These are phyloP conservation scores for Ceratobasidium sp. DNA, from an alignment of 1,284 basidiomycete genomes.

Conservation along the genomic window DNA sequence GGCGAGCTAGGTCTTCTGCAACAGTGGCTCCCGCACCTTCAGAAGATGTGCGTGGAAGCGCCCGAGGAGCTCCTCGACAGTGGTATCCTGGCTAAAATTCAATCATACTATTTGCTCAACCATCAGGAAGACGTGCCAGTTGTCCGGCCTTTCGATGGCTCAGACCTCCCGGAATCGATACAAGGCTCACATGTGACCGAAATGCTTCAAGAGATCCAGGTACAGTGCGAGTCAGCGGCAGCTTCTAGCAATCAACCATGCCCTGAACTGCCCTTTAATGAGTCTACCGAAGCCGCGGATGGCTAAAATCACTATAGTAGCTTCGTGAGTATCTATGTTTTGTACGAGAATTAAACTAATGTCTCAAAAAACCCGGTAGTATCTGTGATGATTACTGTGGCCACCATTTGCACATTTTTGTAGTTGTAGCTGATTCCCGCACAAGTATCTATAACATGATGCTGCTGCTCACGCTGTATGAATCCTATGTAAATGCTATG, in stretches of 20 bases:
- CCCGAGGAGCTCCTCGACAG: neutral
- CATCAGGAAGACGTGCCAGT: neutral
- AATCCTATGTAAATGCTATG: no score
- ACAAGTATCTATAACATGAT: no score
- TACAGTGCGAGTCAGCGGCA: no score
- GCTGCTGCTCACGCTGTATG: no score
- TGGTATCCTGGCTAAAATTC: neutral
- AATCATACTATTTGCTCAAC: neutral
- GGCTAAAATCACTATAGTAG: neutral
- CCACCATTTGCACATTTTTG: no score
- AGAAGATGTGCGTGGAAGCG: neutral
- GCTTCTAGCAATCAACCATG: neutral
- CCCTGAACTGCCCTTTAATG: neutral
- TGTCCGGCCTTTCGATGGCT: neutral
- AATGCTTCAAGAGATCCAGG: no score
- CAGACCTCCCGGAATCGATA: neutral
- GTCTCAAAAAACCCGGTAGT: no score
- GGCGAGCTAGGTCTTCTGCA: neutral
- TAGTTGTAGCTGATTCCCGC: no score
- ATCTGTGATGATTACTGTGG: no score
- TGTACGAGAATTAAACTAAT: no score
- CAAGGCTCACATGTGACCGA: no score
- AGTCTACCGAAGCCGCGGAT: neutral
- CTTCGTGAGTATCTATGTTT: no score
- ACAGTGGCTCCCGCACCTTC: constrained; percentile 4